A percentile compares a stretch with the other conserved stretches of the same genome.
Conservation (phyloP, 805 yeast genomes). For the Starmera dryadoides region DNA sequence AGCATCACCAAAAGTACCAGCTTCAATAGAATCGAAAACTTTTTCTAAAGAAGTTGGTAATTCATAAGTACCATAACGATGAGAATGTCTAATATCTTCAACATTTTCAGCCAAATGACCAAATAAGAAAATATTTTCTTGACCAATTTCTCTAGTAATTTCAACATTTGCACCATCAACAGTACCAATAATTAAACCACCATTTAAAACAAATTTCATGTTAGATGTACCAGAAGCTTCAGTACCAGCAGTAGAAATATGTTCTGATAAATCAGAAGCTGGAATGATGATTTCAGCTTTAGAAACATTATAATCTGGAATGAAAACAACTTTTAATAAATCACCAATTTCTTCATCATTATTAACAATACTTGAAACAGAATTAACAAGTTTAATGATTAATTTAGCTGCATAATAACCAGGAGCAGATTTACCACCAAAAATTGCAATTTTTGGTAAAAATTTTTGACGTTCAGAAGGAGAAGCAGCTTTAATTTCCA, state of each 20-base stretch:
- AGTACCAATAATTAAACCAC: slow-evolving; percentile 91
- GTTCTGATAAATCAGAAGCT: slow-evolving; percentile 86
- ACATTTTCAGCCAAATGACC: slow-evolving; percentile 90
- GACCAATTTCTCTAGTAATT: slow-evolving; percentile 89
- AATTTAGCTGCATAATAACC: slow-evolving; percentile 94
- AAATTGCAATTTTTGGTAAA: slow-evolving; percentile 70
- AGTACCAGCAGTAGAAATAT: slow-evolving; percentile 94
- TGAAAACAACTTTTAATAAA: slow-evolving; percentile 75
- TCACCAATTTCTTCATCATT: slow-evolving; percentile 68
- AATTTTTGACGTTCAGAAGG: slow-evolving; percentile 51
- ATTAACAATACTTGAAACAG: slow-evolving; percentile 77
- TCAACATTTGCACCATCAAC: slow-evolving; percentile 97
- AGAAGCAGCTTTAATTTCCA: slow-evolving; percentile 63
- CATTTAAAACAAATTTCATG: slow-evolving; percentile 92
- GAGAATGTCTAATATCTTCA: slow-evolving; percentile 74
- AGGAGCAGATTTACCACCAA: slow-evolving; percentile 98
- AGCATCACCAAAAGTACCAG: slow-evolving; percentile 65
- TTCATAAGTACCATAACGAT: slow-evolving; percentile 45
- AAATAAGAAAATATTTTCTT: slow-evolving; percentile 84
- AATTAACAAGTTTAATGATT: slow-evolving; percentile 77
- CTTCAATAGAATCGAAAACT: slow-evolving; percentile 62
- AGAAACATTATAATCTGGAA: slow-evolving; percentile 90
- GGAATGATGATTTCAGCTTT: slow-evolving; percentile 90
- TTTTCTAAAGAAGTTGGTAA: slow-evolving; percentile 51
- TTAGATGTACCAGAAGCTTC: slow-evolving; percentile 95